Conservation (phyloP, 2,329 filamentous ascomycete species). For the Westerdykella aurantiaca region DNA sequence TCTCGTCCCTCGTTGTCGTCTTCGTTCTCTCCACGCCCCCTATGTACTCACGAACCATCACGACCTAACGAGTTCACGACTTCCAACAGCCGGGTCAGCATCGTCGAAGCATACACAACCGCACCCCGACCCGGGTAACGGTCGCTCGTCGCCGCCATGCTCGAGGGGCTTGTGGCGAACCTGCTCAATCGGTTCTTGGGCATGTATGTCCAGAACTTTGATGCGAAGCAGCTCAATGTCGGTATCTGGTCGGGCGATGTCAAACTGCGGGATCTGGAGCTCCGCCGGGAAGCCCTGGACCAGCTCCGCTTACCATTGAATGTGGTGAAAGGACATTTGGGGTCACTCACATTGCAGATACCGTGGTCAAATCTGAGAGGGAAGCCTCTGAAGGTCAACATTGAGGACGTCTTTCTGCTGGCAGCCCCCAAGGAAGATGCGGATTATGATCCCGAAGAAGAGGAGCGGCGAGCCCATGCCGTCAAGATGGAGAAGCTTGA, state of each 20-base stretch:
- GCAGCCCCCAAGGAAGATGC: constrained; percentile 94
- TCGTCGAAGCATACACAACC: constrained; percentile 6
- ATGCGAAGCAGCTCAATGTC: constrained; percentile 94
- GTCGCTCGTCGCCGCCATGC: constrained; percentile 63
- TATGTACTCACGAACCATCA: constrained; percentile 30
- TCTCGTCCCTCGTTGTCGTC: background rate
- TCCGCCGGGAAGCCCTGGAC: constrained; percentile 90
- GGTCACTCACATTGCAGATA: constrained; percentile 84
- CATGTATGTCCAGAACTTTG: constrained; percentile 99
- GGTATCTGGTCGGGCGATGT: constrained; percentile 99
- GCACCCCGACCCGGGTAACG: constrained; percentile 66
- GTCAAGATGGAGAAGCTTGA: constrained; percentile 99
- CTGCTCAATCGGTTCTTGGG: constrained; percentile 98
- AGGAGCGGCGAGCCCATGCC: constrained; percentile 77
- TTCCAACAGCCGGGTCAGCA: constrained; percentile 16
- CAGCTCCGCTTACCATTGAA: constrained; percentile 96
- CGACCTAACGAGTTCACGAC: constrained; percentile 23
- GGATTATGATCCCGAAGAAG: constrained; percentile 87
- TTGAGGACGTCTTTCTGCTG: constrained; percentile 93
- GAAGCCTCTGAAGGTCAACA: constrained; percentile 88
- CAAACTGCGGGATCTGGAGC: constrained; percentile 84
- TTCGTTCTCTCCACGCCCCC: constrained; percentile 7
- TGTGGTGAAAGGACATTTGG: constrained; percentile 90
- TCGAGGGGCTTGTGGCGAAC: constrained; percentile 94
- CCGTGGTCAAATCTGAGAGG: constrained; percentile 96